Base-by-base conservation (phyloP, 176 grass and related monocot genomes). In the Eleusine indica region DNA sequence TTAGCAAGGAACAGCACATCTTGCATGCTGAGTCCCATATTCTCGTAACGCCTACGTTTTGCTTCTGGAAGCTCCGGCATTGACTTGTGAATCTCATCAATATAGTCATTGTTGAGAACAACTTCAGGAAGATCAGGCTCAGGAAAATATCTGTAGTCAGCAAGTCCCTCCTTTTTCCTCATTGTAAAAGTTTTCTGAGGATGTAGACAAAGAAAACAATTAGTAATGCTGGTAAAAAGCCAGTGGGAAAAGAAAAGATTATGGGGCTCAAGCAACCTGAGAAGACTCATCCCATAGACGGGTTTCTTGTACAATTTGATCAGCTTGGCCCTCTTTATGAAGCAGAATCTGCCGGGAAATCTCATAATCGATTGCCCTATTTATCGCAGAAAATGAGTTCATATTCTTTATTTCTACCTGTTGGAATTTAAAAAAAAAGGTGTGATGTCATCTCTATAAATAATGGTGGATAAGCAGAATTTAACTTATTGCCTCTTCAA, bases 221-320 rank as follows among this genome's bases (percentile, higher is more conserved):
- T 60, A 85, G 48, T 68, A 85, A 82, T 68, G 9, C 14, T 39
- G 76, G 43, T 30, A 53, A 85, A 93, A 87, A 42, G 21, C 9
- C n/a, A 81, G 74, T 35, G 29, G 28, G 39, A 63, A 53, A 61
- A 37, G 0, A 80, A 28, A 74, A 65, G 40, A 56, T 16, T 73
- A 83, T 30, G 48, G 79, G 6, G 44, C 44, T 13, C 39, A 25
- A 83, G 49, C 37, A 86, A 95, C 96, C 96, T 98, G 96, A 71
- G 80, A 85, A 80, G 87, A 85, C 43, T 98, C 93, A 63, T 98
- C 96, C 93, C 96, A 98, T 21, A 93, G 77, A 16, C 96, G 93
- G 28, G 93, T 98, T 94, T 98, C 96, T 85, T 98, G 96, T 60
- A 98, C 89, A 90, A 98, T 95, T 83, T 98, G 87, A 86, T 94